Base-by-base conservation (phyloP, 805 yeast genomes). In the Trichomonascus vanleenenianus region DNA sequence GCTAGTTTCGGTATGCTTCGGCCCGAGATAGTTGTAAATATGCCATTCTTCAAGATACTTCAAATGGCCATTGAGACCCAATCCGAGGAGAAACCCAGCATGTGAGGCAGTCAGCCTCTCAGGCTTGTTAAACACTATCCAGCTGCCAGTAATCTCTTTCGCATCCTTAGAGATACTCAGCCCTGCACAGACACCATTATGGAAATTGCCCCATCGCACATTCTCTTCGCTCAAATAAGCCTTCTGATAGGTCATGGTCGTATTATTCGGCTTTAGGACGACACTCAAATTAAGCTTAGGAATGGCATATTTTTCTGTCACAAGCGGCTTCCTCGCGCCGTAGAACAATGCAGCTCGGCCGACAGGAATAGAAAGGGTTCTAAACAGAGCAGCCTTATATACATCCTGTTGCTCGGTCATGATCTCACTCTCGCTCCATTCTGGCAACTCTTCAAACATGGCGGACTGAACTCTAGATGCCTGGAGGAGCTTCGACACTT, bases 11-110 rank as follows among this genome's bases (percentile, higher is more conserved):
- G 83, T 76, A 56, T 85, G 87, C 53, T 93, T 89, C 0, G 96
- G 95, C 0, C 96, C 95, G 44, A 93, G 66, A 54, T 87, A 88
- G 58, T 91, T 89, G 61, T 87, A 93, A 27, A 91, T 84, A 59
- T 89, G 96, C 97, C 97, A 93, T 61, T 93, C 96, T 57, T 91
- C 97, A 20, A 93, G 65, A 36, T 73, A 72, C 46, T 75, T 79
- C 55, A 93, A 65, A 59, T 89, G 96, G 0, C 97, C 97, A 63
- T 86, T 86, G 27, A 93, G 66, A 0, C 99, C 99, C 20, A 93
- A 68, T 0, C 97, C 98, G 15, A 87, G 65, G n/a, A 93, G 64
- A 54, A 93, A 88, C 0, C 99, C 99, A 18, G 96, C 97, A 67
- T 89, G 96, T 50, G 85, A 89, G 0, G 95, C 75, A 53, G 78